phyloP scores from a whole-genome alignment of 177 flowering plant species.

The Vitis hybrid region DNA sequence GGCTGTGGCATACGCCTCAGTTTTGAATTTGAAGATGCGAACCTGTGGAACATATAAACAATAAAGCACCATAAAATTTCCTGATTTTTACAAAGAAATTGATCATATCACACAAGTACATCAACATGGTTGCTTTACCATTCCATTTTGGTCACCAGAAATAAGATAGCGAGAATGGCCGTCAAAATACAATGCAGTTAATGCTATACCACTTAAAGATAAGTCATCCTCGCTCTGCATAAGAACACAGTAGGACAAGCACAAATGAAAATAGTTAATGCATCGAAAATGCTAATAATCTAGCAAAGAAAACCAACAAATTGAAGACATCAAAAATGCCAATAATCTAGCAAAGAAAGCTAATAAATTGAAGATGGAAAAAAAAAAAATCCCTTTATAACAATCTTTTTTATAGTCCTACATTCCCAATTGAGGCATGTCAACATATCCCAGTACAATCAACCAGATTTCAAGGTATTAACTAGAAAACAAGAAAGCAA shows the following conservation, averaged over 20 bases:
- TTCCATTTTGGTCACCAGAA: conserved; percentile 90
- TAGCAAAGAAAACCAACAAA: conserved; percentile 2
- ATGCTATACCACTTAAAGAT: conserved; percentile 59
- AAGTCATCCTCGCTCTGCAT: conserved; percentile 72
- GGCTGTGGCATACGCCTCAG: conserved; percentile 56
- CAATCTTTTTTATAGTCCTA: not conserved
- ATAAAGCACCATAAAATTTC: not conserved
- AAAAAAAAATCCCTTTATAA: not conserved
- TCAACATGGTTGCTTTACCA: conserved; percentile 37
- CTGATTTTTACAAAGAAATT: not conserved
- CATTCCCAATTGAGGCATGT: not conserved
- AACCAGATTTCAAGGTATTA: not conserved
- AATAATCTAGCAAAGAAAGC: not conserved
- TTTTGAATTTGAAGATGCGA: conserved; percentile 64
- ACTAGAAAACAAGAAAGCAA: not conserved
- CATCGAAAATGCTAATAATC: not conserved
- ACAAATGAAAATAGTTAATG: not conserved
- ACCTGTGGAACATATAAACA: conserved; percentile 40
- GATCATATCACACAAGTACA: conserved; percentile 5
- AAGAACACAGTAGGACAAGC: conserved; percentile 1
- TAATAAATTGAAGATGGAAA: conserved; percentile 1
- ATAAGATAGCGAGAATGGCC: conserved; percentile 56
- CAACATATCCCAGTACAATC: not conserved
- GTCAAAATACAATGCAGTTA: conserved; percentile 72
- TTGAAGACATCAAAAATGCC: not conserved